These are phyloP conservation scores for Thymus mandschuricus DNA, from an alignment of 257 asterid species.

Conservation along the genomic window DNA sequence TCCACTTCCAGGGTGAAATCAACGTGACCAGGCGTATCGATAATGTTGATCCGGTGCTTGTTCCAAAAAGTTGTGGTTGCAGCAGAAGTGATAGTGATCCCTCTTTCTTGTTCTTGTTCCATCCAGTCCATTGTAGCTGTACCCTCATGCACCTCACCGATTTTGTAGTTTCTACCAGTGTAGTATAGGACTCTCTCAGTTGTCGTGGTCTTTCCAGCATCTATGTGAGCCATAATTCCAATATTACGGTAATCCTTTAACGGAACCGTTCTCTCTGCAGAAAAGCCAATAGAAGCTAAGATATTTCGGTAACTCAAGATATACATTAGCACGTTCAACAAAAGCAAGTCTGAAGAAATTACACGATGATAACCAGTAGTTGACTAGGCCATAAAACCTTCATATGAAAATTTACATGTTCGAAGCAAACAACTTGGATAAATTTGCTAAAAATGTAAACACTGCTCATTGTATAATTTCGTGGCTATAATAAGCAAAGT, in stretches of 20 bases:
- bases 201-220: slow-evolving; percentile 97
- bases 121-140: slow-evolving; percentile 99
- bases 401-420: neutral
- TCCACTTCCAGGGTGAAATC: slow-evolving; percentile 99
- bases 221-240: slow-evolving; percentile 98
- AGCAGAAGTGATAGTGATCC: slow-evolving; percentile 94
- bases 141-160: slow-evolving; percentile 98
- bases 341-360: neutral
- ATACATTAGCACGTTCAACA: neutral
- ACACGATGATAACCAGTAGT: neutral
- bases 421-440: neutral
- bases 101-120: slow-evolving; percentile 99
- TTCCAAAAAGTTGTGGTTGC: slow-evolving; percentile 95
- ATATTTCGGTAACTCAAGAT: neutral
- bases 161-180: slow-evolving; percentile 93
- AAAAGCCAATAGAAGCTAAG: slow-evolving; percentile 8
- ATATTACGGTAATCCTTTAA: slow-evolving; percentile 87
- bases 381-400: neutral
- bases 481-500: neutral
- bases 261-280: slow-evolving; percentile 74
- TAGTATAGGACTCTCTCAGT: slow-evolving; percentile 86
- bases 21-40: slow-evolving; percentile 97
- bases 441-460: neutral
- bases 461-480: neutral
- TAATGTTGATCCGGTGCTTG: slow-evolving; percentile 95